Evolutionary conservation across 495 filamentous ascomycete species (phyloP).

Genomic region (Oleoguttula mirabilis): DNA sequence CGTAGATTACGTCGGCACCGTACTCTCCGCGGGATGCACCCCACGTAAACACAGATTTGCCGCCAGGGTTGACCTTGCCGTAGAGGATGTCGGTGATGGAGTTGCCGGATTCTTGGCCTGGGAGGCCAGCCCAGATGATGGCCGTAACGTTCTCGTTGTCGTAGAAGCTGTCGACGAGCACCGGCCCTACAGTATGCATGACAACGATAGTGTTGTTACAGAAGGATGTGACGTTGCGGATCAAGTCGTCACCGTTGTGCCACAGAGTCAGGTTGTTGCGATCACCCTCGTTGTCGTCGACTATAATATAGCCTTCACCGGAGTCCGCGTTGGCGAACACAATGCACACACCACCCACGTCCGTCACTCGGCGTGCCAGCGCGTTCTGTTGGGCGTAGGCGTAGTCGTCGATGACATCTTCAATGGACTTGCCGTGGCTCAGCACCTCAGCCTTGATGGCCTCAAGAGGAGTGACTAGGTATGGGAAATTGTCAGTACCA

Average conservation of each 20-base stretch:
- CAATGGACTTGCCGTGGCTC: constrained; percentile 48
- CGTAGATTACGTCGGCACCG: constrained; percentile 61
- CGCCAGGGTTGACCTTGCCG: constrained; percentile 74
- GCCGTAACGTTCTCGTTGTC: constrained; percentile 85
- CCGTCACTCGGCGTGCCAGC: constrained; percentile 51
- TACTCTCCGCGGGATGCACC: constrained; percentile 62
- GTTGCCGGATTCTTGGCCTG: constrained; percentile 86
- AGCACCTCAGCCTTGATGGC: constrained; percentile 68
- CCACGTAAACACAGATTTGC: constrained; percentile 81
- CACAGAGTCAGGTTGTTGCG: constrained; percentile 89
- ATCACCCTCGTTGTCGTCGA: constrained; percentile 81
- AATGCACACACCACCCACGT: constrained; percentile 44
- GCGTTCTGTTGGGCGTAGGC: constrained; percentile 46
- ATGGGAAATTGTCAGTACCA: constrained; percentile 81
- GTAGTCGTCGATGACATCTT: constrained; percentile 67
- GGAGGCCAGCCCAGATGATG: constrained; percentile 86
- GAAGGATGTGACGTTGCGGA: constrained; percentile 59
- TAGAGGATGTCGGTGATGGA: constrained; percentile 86
- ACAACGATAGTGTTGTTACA: constrained; percentile 91
- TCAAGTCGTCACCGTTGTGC: constrained; percentile 65
- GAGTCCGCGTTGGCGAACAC: constrained; percentile 83
- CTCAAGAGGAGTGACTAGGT: constrained; percentile 74
- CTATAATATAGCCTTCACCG: constrained; percentile 74
- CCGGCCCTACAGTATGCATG: constrained; percentile 74
- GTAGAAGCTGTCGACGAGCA: constrained; percentile 65